Percentiles rank a stretch among this genome's conserved stretches.
Conservation (phyloP, 495 filamentous ascomycete genomes). For the Pseudomonodictys pantanalensis region DNA sequence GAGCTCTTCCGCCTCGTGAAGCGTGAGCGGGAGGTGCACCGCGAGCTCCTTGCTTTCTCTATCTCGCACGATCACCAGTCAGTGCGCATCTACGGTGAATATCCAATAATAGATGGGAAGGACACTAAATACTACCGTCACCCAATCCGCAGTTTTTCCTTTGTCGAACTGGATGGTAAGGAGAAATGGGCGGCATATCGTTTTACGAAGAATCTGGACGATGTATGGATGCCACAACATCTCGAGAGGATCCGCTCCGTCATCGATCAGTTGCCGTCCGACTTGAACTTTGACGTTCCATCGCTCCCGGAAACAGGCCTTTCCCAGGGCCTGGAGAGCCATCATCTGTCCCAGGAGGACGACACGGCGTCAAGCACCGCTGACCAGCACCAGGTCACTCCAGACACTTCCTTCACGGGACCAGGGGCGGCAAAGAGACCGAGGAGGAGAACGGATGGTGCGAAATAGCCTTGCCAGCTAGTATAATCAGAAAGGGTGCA, state of each 20-base stretch:
- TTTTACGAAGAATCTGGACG: conserved; percentile 1
- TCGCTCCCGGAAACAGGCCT: background rate
- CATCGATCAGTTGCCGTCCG: conserved; percentile 1
- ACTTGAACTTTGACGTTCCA: background rate
- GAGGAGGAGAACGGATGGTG: too few species aligned
- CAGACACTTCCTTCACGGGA: too few species aligned
- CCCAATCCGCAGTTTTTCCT: background rate
- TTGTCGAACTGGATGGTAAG: background rate
- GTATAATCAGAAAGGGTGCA: too few species aligned
- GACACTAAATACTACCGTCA: conserved; percentile 18
- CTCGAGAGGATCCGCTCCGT: conserved; percentile 1
- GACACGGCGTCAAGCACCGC: too few species aligned
- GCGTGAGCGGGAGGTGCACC: conserved; percentile 41
- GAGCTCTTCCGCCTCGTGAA: conserved; percentile 38
- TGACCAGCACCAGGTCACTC: too few species aligned
- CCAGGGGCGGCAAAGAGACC: too few species aligned
- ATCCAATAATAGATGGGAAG: conserved; percentile 2
- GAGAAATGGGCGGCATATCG: conserved; percentile 2
- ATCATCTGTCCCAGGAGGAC: background rate
- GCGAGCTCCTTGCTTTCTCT: conserved; percentile 47
- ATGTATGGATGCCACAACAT: conserved; percentile 1
- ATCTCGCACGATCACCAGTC: conserved; percentile 45
- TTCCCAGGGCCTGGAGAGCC: background rate
- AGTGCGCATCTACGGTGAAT: conserved; percentile 37
- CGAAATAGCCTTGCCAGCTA: too few species aligned